A percentile compares a stretch with the other conserved stretches of the same genome.
Evolutionary conservation across 1,284 basidiomycete species (phyloP).

Genomic region (Puccinia polysora): DNA sequence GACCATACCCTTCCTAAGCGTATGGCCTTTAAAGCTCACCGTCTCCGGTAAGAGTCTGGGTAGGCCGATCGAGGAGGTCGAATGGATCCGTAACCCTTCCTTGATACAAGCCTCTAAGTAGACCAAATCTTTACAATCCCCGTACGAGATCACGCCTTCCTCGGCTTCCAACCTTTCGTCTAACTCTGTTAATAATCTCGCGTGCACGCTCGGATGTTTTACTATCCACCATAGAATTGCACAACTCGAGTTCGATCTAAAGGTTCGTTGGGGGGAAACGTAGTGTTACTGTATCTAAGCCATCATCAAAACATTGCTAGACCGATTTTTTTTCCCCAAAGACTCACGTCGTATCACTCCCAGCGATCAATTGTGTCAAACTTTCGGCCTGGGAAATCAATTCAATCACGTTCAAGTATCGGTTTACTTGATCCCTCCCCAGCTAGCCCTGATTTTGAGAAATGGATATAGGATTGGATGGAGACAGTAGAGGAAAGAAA

Average conservation of each 20-base stretch:
- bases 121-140: slow-evolving; percentile 45
- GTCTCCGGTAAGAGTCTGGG: slow-evolving; percentile 70
- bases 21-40: slow-evolving; percentile 60
- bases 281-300: neutral
- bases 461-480: neutral
- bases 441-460: slow-evolving; percentile 58
- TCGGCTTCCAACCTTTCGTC: slow-evolving; percentile 65
- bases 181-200: slow-evolving; percentile 71
- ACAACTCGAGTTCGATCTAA: slow-evolving; percentile 35
- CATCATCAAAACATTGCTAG: neutral
- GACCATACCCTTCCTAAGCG: slow-evolving; percentile 57
- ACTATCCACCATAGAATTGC: slow-evolving; percentile 79
- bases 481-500: neutral
- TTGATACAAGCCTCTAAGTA: slow-evolving; percentile 71
- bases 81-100: slow-evolving; percentile 74
- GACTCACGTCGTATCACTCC: slow-evolving; percentile 57
- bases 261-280: neutral
- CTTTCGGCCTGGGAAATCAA: slow-evolving; percentile 25
- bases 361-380: slow-evolving; percentile 38
- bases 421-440: slow-evolving; percentile 67
- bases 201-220: slow-evolving; percentile 63
- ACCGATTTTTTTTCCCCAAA: slow-evolving; percentile 54
- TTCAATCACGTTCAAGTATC: neutral
- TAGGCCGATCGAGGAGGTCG: slow-evolving; percentile 69
- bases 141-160: slow-evolving; percentile 53